These are phyloP conservation scores for Pseudogymnoascus sp. DNA, from an alignment of 2,329 filamentous ascomycete genomes.

Conservation along the genomic window DNA sequence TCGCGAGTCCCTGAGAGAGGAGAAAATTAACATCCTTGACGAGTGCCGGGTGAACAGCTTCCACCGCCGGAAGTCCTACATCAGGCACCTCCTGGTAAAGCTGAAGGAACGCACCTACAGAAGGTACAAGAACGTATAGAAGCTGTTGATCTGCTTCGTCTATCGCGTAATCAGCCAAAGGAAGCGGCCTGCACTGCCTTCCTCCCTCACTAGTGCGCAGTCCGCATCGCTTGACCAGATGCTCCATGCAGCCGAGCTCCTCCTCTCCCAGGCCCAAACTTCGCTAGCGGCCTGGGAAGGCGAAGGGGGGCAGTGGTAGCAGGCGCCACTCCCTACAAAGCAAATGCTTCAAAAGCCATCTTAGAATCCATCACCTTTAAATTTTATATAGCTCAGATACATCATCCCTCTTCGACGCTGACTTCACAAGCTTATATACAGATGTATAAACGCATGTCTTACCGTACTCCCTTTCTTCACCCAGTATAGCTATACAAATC, in stretches of 20 bases:
- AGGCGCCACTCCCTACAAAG: too few relatives aligned
- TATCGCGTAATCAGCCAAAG: conserved; percentile 9
- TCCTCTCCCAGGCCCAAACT: too few relatives aligned
- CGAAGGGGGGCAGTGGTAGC: too few relatives aligned
- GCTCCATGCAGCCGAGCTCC: too few relatives aligned
- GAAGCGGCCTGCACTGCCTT: not conserved
- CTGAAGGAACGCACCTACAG: conserved; percentile 12
- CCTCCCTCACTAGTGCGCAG: not conserved
- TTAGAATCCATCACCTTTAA: too few relatives aligned
- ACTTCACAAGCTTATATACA: too few relatives aligned
- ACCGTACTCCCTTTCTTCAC: too few relatives aligned
- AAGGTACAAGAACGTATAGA: conserved; percentile 13
- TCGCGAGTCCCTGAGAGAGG: not conserved
- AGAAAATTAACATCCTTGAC: conserved; percentile 14
- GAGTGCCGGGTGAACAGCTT: conserved; percentile 14
- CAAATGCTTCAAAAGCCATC: too few relatives aligned
- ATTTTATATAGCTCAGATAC: too few relatives aligned
- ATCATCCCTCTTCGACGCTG: too few relatives aligned
- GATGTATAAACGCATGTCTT: too few relatives aligned
- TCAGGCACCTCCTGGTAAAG: conserved; percentile 7
- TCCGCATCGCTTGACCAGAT: not conserved
- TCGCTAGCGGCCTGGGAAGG: too few relatives aligned
- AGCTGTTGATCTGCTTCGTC: conserved; percentile 14
- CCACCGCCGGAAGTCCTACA: not conserved
- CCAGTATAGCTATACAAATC: conserved; percentile 9